Evolutionary conservation across 1,284 basidiomycete species (phyloP).

Genomic region (Uromyces viciae-fabae): DNA sequence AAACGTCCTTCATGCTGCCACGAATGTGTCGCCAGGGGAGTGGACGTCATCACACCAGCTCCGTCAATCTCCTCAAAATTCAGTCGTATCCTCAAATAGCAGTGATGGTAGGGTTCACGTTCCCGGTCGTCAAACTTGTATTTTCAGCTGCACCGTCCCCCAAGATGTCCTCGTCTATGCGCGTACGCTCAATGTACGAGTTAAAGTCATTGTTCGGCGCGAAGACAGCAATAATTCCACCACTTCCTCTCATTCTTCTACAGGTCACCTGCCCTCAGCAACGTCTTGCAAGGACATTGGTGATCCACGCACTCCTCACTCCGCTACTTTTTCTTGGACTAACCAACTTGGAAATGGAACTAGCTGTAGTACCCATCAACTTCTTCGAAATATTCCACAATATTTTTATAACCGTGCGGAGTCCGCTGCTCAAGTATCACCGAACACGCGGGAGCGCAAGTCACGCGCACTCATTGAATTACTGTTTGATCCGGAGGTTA

Average conservation of each 20-base stretch:
- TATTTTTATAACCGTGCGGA: constrained; percentile 2
- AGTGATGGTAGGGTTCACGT: constrained; percentile 17
- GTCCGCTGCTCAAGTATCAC: not conserved
- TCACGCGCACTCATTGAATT: not conserved
- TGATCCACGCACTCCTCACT: not conserved
- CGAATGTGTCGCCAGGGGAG: not conserved
- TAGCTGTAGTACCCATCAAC: not conserved
- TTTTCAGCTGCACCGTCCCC: constrained; percentile 91
- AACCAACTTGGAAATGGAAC: constrained; percentile 7
- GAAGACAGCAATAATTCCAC: constrained; percentile 21
- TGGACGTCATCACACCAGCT: not conserved
- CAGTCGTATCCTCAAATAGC: not conserved
- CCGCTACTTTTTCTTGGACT: constrained; percentile 2
- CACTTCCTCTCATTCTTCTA: not conserved
- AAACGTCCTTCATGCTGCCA: constrained; percentile 41
- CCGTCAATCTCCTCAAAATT: not conserved
- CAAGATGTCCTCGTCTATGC: constrained; percentile 82
- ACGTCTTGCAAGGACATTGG: not conserved
- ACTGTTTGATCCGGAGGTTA: constrained; percentile 5
- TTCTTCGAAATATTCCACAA: constrained; percentile 12
- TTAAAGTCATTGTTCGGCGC: constrained; percentile 26
- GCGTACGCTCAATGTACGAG: constrained; percentile 16
- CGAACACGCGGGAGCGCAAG: constrained; percentile 3
- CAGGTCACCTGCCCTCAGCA: not conserved
- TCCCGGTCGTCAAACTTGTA: constrained; percentile 73